These are phyloP conservation scores for Hypoxylon sp. DNA, from an alignment of 2,329 filamentous ascomycete species.

Conservation along the genomic window DNA sequence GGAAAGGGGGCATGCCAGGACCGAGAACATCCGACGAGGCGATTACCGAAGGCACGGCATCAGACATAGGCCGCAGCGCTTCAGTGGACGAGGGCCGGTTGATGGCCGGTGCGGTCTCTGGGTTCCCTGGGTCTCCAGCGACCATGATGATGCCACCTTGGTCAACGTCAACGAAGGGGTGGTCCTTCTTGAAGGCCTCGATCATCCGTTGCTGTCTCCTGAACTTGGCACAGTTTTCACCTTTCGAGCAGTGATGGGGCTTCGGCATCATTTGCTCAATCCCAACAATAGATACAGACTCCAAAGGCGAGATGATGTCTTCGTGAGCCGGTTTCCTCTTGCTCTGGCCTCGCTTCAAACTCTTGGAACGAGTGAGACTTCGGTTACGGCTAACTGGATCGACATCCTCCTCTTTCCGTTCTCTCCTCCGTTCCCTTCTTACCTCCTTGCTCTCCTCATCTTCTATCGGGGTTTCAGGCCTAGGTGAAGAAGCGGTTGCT, in stretches of 20 bases:
- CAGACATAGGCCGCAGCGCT: conserved; percentile 76
- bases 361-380: conserved; percentile 57
- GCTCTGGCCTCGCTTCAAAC: conserved; percentile 49
- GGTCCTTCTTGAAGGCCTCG: conserved; percentile 80
- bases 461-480: conserved; percentile 73
- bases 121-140: conserved; percentile 83
- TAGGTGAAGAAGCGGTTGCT: conserved; percentile 61
- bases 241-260: conserved; percentile 86
- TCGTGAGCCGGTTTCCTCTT: conserved; percentile 63
- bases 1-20: conserved; percentile 74
- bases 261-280: conserved; percentile 92
- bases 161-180: conserved; percentile 75
- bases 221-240: conserved; percentile 87
- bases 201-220: conserved; percentile 84
- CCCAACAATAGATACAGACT: conserved; percentile 91
- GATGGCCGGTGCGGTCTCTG: conserved; percentile 72
- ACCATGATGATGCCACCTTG: conserved; percentile 80
- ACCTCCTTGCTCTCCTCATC: conserved; percentile 69
- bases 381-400: conserved; percentile 46
- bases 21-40: conserved; percentile 94
- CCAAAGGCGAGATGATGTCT: conserved; percentile 81
- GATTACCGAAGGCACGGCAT: conserved; percentile 84
- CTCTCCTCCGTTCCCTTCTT: conserved; percentile 61
- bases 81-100: conserved; percentile 69
- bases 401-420: conserved; percentile 52